Percentiles rank a stretch among this genome's conserved stretches.
These are phyloP conservation scores for Antrodiella citrinella DNA, from an alignment of 768 basidiomycete species.

Conservation along the genomic window DNA sequence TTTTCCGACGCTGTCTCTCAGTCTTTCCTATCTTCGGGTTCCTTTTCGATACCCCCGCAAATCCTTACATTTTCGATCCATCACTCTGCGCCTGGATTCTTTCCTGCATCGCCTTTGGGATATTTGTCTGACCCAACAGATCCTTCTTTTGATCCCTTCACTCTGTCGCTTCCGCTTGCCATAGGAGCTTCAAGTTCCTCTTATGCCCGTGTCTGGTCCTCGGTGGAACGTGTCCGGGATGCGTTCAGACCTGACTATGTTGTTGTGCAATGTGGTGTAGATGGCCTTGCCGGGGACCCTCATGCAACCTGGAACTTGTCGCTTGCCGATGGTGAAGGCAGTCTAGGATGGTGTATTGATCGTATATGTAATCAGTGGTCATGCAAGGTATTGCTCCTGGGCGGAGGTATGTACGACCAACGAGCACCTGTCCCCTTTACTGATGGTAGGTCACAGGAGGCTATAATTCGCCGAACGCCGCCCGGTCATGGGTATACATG, in stretches of 20 bases:
- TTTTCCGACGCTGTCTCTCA: conserved; percentile 84
- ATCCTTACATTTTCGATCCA: conserved; percentile 72
- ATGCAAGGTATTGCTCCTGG: conserved; percentile 61
- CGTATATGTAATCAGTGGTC: conserved; percentile 46
- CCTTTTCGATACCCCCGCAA: conserved; percentile 24
- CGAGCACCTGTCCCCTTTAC: too few relatives aligned
- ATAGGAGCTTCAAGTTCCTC: conserved; percentile 63
- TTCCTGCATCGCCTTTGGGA: conserved; percentile 50
- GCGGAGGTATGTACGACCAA: conserved; percentile 65
- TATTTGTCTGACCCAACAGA: conserved; percentile 33
- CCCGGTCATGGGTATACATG: conserved; percentile 79
- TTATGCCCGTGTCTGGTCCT: conserved; percentile 55
- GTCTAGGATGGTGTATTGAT: conserved; percentile 63
- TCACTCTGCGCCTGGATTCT: conserved; percentile 78
- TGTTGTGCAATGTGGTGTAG: conserved; percentile 81
- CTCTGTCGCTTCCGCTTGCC: conserved; percentile 72
- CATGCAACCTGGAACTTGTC: conserved; percentile 69
- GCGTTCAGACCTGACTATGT: conserved; percentile 71
- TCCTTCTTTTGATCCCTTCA: conserved; percentile 46
- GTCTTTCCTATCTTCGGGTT: conserved; percentile 47
- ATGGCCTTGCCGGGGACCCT: conserved; percentile 81
- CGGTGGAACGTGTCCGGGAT: conserved; percentile 43
- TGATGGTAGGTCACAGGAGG: conserved; percentile 43
- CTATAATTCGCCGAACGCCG: conserved; percentile 76
- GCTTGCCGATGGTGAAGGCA: conserved; percentile 37